Base-by-base conservation (phyloP, 208 protist genomes). In the Trypanosoma lewisi region DNA sequence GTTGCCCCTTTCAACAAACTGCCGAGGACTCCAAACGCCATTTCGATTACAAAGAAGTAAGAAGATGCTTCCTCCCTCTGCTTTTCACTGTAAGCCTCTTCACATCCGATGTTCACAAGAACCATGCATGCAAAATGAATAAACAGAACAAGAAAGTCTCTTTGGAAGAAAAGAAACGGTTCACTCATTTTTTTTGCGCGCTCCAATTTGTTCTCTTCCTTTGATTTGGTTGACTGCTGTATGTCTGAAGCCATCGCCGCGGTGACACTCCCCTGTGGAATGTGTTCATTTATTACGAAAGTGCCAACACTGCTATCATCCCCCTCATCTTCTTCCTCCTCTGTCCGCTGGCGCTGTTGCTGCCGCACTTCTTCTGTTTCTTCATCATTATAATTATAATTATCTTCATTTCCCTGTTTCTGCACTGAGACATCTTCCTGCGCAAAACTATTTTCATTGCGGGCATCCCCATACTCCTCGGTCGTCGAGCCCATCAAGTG, bases 61-160 rank as follows among this genome's bases (percentile, higher is more conserved):
- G 50, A 61, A 2, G 30, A 42, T 2, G 60, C 21, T 27, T 63
- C 64, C 12, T 58, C 49, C 0, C 36, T 3, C 17, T 57, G 17
- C 16, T 57, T 48, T 19, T 19, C 16, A 48, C 16, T 27, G 14
- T 21, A 23, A 37, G 27, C 11, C 36, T 58, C 52, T 25, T 58
- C 45, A 41, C 48, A 65, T 21, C 67, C 53, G 4, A 73, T n/a
- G 36, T 73, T 58, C 28, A 64, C 67, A 12, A 73, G 44, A 8
- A 73, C 45, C 42, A 67, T 63, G 33, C 67, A 73, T 1, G 67
- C 25, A 48, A 63, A 60, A 31, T 73, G 67, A 27, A 67, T 19
- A 36, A 65, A 54, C 19, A 73, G 25, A 6, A 34, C 42, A 48
- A 62, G 42, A 45, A 52, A 56, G 31, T 66, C 67, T n/a, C 67